Base-by-base conservation (phyloP, 768 basidiomycete genomes). In the Lentinula guzmanii region DNA sequence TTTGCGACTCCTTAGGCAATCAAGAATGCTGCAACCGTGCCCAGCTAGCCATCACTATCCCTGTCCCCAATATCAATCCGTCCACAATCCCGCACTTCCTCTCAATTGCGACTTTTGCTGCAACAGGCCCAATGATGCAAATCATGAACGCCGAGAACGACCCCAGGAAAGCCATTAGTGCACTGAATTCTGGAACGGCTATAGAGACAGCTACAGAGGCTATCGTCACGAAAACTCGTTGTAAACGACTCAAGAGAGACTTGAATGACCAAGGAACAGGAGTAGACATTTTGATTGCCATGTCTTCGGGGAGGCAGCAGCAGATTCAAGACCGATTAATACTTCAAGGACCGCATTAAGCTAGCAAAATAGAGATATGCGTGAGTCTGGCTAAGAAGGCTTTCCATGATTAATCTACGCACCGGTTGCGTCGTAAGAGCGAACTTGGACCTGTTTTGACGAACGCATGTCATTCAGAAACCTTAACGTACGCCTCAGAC, bases 131-230 rank as follows among this genome's bases (percentile, higher is more conserved):
- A 62, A 92, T 85, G 24, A 91, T 81, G 63, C 89, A 90, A 24
- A 93, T 79, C 67, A 86, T 75, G 65, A 86, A 86, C 0, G 93
- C 90, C 39, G 88, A 86, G 71, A 93, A 93, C n/a, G 91, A 87
- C 2, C 95, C 95, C 57, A 98, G 76, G 71, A 97, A 91, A 1
- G 93, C 91, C 90, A 95, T 93, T 72, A 89, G 77, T 4, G 86
- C 79, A 64, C 87, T 85, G 72, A 95, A 95, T 58, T 90, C 83
- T 5, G 93, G 93, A 21, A 95, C 71, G 56, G 83, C 70, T 61
- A 93, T 87, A 18, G 94, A 93, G 28, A 89, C 84, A 35, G 72
- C 70, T 11, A 92, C 86, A 24, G 88, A 82, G 37, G 86, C 67
- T 9, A 79, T 65, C 0, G 89, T 84, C 48, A 94, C 71, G 56